Evolutionary conservation across 2,329 filamentous ascomycete genomes (phyloP), one percentile per base, ranked within the genome.

Genomic region (Colletotrichum tanaceti): DNA sequence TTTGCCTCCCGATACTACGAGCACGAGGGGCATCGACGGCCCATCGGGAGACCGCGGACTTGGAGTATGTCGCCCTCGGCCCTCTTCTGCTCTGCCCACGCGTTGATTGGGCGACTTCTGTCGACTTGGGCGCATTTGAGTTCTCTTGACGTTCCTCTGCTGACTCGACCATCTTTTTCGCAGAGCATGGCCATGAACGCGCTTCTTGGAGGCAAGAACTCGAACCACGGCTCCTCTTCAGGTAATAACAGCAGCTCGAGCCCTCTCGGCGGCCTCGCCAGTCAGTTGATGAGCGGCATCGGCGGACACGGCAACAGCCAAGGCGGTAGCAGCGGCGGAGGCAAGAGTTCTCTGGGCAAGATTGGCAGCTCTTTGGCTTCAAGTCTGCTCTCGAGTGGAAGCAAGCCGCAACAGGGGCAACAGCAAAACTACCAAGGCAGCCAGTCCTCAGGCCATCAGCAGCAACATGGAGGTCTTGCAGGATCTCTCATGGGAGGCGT

Each of bases 151-250:
- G 28, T 24, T 39, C 50, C 4, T 13, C 20, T 66, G 52, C 62
- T 69, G 55, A 63, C 49, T 64, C 35, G 60, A 41, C 60, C 41
- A 58, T 72, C 63, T 54, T 67, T 46, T 66, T 24, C 28, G 59
- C 73, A 90, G 88, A 85, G 80, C 74, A 85, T 90, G 76, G 88
- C 89, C 14, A 83, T 88, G 77, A 90, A 89, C 74, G 81, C 86
- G 52, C 80, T 91, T 52, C 79, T 89, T 55, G 75, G 78, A 47
- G 82, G 85, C 63, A 82, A 81, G 61, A 79, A 83, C 63, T 85
- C 85, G 72, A 74, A 77, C 35, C 75, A 79, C 32, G 71, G 77
- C 57, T 62, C 65, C 28, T 62, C 63, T 14, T 68, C 63, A 28
- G 72, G 74, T 58, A 73, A 79, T 66, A 72, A 77, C 49, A 75